Evolutionary conservation across 148 eudicot genomes (phyloP).

Genomic region (Cornus controversa): DNA sequence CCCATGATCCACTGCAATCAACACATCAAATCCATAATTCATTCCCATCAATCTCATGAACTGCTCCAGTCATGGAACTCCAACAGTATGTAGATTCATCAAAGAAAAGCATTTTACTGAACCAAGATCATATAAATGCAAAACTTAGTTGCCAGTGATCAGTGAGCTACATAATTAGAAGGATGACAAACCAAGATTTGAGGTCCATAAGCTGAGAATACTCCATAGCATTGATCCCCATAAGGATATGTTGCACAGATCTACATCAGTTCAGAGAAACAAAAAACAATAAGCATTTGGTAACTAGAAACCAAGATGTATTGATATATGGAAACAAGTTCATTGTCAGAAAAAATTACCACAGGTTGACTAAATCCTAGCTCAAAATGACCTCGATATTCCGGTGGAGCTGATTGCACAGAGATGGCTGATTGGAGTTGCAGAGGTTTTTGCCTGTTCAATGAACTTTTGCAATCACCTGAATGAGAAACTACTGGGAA

Average conservation of each 20-base stretch:
- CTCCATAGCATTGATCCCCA: constrained; percentile 52
- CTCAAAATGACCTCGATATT: constrained; percentile 44
- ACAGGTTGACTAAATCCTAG: constrained; percentile 67
- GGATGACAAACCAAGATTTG: constrained; percentile 52
- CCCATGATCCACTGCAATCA: no score
- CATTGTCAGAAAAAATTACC: constrained; percentile 31
- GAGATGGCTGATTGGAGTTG: constrained; percentile 15
- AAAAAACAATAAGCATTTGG: background rate
- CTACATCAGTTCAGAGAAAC: constrained; percentile 25
- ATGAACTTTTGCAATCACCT: constrained; percentile 31
- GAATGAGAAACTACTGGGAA: constrained; percentile 16
- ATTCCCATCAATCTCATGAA: no score
- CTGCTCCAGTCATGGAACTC: background rate
- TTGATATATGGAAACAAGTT: background rate
- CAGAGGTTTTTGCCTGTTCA: constrained; percentile 13
- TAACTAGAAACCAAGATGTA: background rate
- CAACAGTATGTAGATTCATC: background rate
- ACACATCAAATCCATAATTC: no score
- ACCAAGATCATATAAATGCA: background rate
- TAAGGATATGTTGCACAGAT: constrained; percentile 52
- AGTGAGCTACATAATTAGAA: constrained; percentile 3
- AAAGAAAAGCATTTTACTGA: background rate
- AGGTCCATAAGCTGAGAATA: constrained; percentile 54
- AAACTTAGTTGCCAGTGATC: background rate
- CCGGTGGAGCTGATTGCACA: constrained; percentile 29